These are phyloP conservation scores for Colletotrichum acutatum DNA, from an alignment of 2,329 filamentous ascomycete genomes.

Conservation along the genomic window DNA sequence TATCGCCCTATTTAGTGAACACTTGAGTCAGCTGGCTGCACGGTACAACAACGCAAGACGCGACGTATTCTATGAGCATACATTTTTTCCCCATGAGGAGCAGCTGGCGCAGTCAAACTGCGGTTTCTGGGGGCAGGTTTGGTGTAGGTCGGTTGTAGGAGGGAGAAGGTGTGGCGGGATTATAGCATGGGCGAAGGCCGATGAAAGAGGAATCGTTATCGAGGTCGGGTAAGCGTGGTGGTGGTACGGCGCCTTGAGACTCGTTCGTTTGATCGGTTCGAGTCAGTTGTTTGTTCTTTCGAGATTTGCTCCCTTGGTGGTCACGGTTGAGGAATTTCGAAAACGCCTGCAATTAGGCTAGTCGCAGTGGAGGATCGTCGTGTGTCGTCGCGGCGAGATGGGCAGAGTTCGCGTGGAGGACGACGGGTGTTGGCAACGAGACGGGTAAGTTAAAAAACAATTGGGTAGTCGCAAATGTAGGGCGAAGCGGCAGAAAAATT, in stretches of 20 bases:
- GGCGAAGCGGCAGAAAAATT: background rate
- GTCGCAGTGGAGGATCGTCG: background rate
- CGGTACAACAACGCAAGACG: background rate
- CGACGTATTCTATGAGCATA: slow-evolving; percentile 36
- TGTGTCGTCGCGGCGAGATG: background rate
- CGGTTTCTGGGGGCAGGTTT: background rate
- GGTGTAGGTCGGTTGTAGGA: background rate
- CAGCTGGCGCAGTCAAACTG: slow-evolving; percentile 17
- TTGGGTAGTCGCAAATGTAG: background rate
- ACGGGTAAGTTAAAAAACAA: background rate
- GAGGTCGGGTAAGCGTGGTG: background rate
- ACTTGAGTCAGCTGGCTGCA: background rate
- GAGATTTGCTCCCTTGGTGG: background rate
- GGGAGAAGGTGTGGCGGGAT: background rate
- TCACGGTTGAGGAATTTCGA: background rate
- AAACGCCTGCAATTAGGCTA: background rate
- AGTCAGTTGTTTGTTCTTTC: background rate
- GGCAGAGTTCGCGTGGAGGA: background rate
- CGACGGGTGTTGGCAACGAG: slow-evolving; percentile 1
- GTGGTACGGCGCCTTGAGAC: background rate
- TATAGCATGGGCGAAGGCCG: background rate
- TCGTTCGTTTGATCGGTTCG: background rate
- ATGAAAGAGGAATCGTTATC: background rate
- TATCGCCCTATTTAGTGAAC: slow-evolving; percentile 67
- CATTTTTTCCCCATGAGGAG: slow-evolving; percentile 50